Percentiles rank a stretch among this genome's conserved stretches.
These are phyloP conservation scores for Alternaria brassicicola DNA, from an alignment of 2,329 filamentous ascomycete genomes.

Conservation along the genomic window DNA sequence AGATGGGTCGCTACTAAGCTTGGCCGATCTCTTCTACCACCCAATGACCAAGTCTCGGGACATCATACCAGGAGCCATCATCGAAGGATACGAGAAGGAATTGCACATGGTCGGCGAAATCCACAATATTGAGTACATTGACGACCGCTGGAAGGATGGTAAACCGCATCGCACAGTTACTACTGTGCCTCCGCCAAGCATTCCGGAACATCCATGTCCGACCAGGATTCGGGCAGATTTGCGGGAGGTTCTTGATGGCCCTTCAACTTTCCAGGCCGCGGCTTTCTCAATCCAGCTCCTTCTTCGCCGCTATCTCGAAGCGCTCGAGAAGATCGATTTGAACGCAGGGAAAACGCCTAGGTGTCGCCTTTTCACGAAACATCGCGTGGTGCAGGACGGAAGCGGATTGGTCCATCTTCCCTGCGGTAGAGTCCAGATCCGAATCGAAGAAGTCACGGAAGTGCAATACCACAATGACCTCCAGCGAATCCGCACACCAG, in stretches of 20 bases:
- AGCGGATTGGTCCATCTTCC: constrained; percentile 18
- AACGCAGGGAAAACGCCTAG: constrained; percentile 14
- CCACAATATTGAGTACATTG: constrained; percentile 23
- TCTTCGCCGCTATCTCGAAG: constrained; percentile 23
- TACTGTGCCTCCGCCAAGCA: constrained; percentile 12
- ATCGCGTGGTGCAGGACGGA: constrained; percentile 23
- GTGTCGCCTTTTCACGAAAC: constrained; percentile 21
- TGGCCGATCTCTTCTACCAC: constrained; percentile 20
- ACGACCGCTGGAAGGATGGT: constrained; percentile 24
- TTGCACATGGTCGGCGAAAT: constrained; percentile 19
- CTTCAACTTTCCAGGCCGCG: constrained; percentile 23
- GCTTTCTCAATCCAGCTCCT: constrained; percentile 21
- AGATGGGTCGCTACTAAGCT: constrained; percentile 19
- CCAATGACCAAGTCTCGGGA: constrained; percentile 11
- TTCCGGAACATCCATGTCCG: constrained; percentile 9
- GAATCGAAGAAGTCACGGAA: constrained; percentile 24
- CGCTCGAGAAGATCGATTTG: constrained; percentile 21
- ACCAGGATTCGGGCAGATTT: constrained; percentile 21
- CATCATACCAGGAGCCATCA: constrained; percentile 22
- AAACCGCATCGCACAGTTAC: constrained; percentile 22
- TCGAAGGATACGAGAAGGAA: constrained; percentile 19
- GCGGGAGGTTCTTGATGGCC: constrained; percentile 23
- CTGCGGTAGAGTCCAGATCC: constrained; percentile 19
- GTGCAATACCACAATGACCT: constrained; percentile 18
- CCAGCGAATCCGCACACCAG: constrained; percentile 21